These are phyloP conservation scores for Gentiana macrophylla DNA, from an alignment of 257 asterid genomes.

Conservation along the genomic window DNA sequence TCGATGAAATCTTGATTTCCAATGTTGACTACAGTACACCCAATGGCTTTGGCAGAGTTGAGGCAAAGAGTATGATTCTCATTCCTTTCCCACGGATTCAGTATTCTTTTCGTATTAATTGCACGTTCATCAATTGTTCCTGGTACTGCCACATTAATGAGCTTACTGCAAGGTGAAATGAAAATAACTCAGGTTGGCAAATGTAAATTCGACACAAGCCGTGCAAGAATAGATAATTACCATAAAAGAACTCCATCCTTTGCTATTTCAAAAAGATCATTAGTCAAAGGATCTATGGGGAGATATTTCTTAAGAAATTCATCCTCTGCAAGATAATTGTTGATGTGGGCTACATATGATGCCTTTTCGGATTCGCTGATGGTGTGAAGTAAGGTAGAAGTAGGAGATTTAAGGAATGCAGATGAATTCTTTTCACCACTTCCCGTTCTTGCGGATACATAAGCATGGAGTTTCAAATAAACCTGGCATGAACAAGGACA, in stretches of 20 bases:
- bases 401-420: conserved; percentile 90
- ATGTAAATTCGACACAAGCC: not conserved
- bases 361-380: conserved; percentile 95
- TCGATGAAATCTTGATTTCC: conserved; percentile 95
- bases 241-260: conserved; percentile 98
- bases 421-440: conserved; percentile 72
- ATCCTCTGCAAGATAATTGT: conserved; percentile 81
- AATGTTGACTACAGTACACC: conserved; percentile 92
- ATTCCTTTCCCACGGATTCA: conserved; percentile 98
- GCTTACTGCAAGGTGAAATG: conserved; percentile 57
- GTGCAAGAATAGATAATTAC: conserved; percentile 26
- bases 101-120: conserved; percentile 73
- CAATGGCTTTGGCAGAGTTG: conserved; percentile 97
- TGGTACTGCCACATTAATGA: conserved; percentile 93
- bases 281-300: conserved; percentile 74
- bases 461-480: conserved; percentile 76
- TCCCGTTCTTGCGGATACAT: conserved; percentile 68
- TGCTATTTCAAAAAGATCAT: conserved; percentile 89
- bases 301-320: conserved; percentile 66
- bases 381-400: conserved; percentile 91
- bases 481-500: conserved; percentile 26
- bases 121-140: conserved; percentile 98
- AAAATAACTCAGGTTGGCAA: not conserved
- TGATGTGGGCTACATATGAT: conserved; percentile 89
- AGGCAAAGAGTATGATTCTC: conserved; percentile 98